Evolutionary conservation across 1,284 basidiomycete genomes (phyloP).

Genomic region (Melanopsichium pennsylvanicum): DNA sequence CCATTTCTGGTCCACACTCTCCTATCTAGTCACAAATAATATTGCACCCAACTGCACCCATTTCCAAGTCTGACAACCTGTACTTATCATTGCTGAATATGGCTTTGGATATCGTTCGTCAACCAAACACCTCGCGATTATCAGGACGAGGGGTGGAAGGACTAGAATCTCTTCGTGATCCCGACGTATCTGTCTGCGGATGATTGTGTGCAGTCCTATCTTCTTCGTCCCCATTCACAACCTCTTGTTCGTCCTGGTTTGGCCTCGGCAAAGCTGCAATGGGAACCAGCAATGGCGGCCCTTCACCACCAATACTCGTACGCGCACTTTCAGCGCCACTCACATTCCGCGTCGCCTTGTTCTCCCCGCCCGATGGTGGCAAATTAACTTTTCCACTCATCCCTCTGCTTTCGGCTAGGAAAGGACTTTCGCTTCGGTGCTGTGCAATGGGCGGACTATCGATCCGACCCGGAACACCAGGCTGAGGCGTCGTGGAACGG

Average conservation of each 20-base stretch:
- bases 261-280: constrained; percentile 12
- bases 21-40: no score
- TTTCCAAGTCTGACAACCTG: no score
- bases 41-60: no score
- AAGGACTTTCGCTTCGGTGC: constrained; percentile 13
- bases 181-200: background rate
- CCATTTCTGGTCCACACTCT: no score
- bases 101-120: no score
- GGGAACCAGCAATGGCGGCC: constrained; percentile 22
- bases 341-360: no score
- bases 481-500: constrained; percentile 29
- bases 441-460: constrained; percentile 21
- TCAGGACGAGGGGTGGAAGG: constrained; percentile 28
- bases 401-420: background rate
- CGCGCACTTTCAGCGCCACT: background rate
- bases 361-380: no score
- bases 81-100: no score
- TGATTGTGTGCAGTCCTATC: background rate
- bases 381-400: background rate
- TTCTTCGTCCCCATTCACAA: background rate
- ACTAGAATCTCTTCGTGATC: constrained; percentile 15
- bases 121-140: constrained; percentile 22
- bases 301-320: background rate
- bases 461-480: constrained; percentile 31
- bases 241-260: background rate